These are phyloP conservation scores for Neurospora sp. DNA, from an alignment of 495 filamentous ascomycete species.

Conservation along the genomic window DNA sequence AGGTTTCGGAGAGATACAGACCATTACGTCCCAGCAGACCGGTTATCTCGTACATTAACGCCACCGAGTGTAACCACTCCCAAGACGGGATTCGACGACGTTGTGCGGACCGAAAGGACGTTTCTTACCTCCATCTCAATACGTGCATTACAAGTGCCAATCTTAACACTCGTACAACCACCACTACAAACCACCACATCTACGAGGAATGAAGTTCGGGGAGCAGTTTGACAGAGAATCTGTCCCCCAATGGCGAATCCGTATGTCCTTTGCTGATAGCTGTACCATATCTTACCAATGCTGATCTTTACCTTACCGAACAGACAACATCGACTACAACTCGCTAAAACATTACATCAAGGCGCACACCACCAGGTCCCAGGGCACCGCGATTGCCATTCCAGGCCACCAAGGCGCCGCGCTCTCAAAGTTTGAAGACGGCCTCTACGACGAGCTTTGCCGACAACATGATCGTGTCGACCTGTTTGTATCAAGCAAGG, in stretches of 20 bases:
- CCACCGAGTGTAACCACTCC: not conserved
- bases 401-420: slow-evolving; percentile 47
- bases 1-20: not conserved
- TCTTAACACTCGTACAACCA: not conserved
- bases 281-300: not conserved
- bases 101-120: not conserved
- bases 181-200: not conserved
- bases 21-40: not conserved
- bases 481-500: slow-evolving; percentile 61
- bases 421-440: slow-evolving; percentile 48
- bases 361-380: slow-evolving; percentile 49
- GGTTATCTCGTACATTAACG: not conserved
- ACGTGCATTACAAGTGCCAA: not conserved
- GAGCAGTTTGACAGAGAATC: slow-evolving; percentile 68
- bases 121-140: not conserved
- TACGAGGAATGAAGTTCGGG: slow-evolving; percentile 55
- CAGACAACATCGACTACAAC: slow-evolving; percentile 68
- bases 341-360: slow-evolving; percentile 67
- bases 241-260: slow-evolving; percentile 82
- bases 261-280: slow-evolving; percentile 33
- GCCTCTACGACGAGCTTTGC: slow-evolving; percentile 49
- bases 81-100: not conserved
- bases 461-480: slow-evolving; percentile 58
- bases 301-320: not conserved
- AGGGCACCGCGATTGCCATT: slow-evolving; percentile 54